Conservation (phyloP, 1,139 yeast genomes). For the Pneumocystis canis region DNA sequence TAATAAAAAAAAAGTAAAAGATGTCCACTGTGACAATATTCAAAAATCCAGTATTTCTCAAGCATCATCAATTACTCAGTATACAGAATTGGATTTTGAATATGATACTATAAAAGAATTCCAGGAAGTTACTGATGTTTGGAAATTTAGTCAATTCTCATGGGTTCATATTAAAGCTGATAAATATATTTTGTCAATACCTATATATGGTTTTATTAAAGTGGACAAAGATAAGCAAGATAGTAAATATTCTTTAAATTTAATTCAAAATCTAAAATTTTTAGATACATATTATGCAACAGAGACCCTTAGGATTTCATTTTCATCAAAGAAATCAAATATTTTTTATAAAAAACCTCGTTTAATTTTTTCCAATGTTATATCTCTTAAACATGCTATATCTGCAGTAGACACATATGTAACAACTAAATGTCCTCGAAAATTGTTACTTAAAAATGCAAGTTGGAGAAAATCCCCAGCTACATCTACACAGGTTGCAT, state of each 20-base stretch:
- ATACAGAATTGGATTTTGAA: slow-evolving; percentile 8
- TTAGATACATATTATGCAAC: slow-evolving; percentile 1
- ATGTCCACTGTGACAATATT: slow-evolving; percentile 3
- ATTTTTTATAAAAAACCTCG: slow-evolving; percentile 7
- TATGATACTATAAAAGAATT: slow-evolving; percentile 9
- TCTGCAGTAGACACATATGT: slow-evolving; percentile 18
- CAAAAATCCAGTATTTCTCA: neutral
- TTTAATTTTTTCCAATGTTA: slow-evolving; percentile 13
- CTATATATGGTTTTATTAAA: slow-evolving; percentile 7
- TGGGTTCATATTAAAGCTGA: neutral
- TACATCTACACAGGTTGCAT: slow-evolving; percentile 13
- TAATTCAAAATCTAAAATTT: neutral
- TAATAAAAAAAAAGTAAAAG: neutral
- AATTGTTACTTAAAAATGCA: slow-evolving; percentile 15
- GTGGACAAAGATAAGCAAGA: slow-evolving; percentile 6
- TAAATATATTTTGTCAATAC: slow-evolving; percentile 2
- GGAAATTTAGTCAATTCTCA: neutral
- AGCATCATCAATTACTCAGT: slow-evolving; percentile 3
- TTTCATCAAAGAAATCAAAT: neutral
- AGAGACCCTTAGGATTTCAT: neutral
- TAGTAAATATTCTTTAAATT: neutral
- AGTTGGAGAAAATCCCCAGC: slow-evolving; percentile 19
- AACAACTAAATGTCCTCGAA: slow-evolving; percentile 10
- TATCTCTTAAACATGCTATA: slow-evolving; percentile 15
- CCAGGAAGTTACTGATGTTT: neutral